Evolutionary conservation across 2,329 filamentous ascomycete genomes (phyloP).

Genomic region (Diplodia mutila): DNA sequence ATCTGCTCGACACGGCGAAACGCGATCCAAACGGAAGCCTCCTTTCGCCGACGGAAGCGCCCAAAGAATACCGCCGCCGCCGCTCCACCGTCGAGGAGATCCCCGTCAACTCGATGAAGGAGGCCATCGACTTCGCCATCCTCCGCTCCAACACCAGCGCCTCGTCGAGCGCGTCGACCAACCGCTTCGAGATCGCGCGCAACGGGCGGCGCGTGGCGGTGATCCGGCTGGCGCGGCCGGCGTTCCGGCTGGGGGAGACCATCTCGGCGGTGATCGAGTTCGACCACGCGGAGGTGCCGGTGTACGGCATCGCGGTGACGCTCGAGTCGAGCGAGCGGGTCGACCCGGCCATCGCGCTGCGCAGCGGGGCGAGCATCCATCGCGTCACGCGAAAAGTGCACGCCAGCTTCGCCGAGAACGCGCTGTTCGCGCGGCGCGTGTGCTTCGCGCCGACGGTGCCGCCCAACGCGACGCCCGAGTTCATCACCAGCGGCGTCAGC

Average conservation of each 20-base stretch:
- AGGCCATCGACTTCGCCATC: conserved; percentile 90
- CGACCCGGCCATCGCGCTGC: conserved; percentile 76
- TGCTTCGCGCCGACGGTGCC: conserved; percentile 86
- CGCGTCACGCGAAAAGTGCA: conserved; percentile 84
- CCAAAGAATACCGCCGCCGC: conserved; percentile 41
- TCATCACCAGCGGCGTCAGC: conserved; percentile 85
- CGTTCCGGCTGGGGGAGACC: conserved; percentile 86
- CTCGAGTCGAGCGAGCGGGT: conserved; percentile 88
- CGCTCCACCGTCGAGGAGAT: conserved; percentile 61
- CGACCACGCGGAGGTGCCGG: conserved; percentile 70
- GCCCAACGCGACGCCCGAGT: conserved; percentile 81
- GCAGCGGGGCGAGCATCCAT: conserved; percentile 83
- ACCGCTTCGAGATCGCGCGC: conserved; percentile 92
- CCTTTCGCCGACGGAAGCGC: conserved; percentile 72
- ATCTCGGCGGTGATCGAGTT: conserved; percentile 87
- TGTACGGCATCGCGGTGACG: conserved; percentile 81
- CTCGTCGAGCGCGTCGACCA: conserved; percentile 76
- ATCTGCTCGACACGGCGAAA: conserved; percentile 42
- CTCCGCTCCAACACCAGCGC: conserved; percentile 60
- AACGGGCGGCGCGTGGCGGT: conserved; percentile 91
- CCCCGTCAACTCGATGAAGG: conserved; percentile 64
- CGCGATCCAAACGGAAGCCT: conserved; percentile 52
- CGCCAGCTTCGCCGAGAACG: conserved; percentile 73
- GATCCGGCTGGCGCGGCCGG: conserved; percentile 83
- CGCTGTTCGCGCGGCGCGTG: conserved; percentile 76